phyloP scores from a whole-genome alignment of 176 grass and related monocot species.

The Pontederia paniculata region DNA sequence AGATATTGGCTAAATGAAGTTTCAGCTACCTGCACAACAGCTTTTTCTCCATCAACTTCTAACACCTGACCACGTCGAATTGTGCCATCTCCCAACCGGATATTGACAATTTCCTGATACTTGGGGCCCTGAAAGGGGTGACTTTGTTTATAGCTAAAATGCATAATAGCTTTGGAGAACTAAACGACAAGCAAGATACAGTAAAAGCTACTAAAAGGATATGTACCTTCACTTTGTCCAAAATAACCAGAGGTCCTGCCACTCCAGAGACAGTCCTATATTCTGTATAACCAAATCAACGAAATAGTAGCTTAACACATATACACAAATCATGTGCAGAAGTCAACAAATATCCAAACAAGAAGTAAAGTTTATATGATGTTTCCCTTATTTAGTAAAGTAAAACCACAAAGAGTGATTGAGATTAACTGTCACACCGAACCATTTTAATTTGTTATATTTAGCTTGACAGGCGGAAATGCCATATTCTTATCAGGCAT shows the following conservation, averaged over 20 bases:
- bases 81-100: conserved; percentile 78
- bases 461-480: too few relatives aligned
- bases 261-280: conserved; percentile 98
- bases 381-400: too few relatives aligned
- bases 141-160: not conserved
- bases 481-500: too few relatives aligned
- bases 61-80: conserved; percentile 93
- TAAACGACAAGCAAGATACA: not conserved
- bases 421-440: too few relatives aligned
- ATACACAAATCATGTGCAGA: not conserved
- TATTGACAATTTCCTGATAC: conserved; percentile 97
- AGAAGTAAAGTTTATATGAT: too few relatives aligned
- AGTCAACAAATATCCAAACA: not conserved
- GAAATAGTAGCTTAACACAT: not conserved
- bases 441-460: too few relatives aligned
- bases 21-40: conserved; percentile 84
- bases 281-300: conserved; percentile 29
- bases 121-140: conserved; percentile 52
- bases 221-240: conserved; percentile 95
- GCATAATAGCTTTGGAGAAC: not conserved
- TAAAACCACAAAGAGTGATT: too few relatives aligned
- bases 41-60: conserved; percentile 94
- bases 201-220: not conserved
- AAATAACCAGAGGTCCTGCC: conserved; percentile 83
- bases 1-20: not conserved